Evolutionary conservation across 805 yeast genomes (phyloP).

Genomic region (Lachancea nothofagi): DNA sequence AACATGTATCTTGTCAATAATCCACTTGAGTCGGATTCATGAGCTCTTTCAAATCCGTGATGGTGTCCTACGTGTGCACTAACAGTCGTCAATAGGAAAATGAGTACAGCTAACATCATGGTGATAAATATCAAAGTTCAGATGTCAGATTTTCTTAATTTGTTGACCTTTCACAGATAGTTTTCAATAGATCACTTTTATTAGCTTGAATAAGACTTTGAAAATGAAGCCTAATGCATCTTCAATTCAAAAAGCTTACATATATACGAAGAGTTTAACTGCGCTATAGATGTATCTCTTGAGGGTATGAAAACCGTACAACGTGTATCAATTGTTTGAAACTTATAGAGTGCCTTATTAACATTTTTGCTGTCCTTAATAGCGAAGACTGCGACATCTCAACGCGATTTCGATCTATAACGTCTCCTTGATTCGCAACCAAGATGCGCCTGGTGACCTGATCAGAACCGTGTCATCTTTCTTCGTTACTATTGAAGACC

Average conservation of each 20-base stretch:
- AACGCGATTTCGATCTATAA: conserved; percentile 22
- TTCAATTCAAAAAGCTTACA: too few relatives aligned
- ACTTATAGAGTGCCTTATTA: not conserved
- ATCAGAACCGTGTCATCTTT: conserved; percentile 15
- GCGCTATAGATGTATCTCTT: conserved; percentile 2
- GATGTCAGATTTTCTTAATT: too few relatives aligned
- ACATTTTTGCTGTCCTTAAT: conserved; percentile 7
- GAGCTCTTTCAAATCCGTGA: not conserved
- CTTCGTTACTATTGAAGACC: conserved; percentile 21
- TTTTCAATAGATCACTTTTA: not conserved
- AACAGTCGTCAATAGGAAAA: not conserved
- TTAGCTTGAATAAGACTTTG: too few relatives aligned
- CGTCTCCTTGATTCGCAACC: conserved; percentile 11
- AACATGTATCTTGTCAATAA: conserved; percentile 18
- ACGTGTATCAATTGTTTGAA: not conserved
- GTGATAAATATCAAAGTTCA: not conserved
- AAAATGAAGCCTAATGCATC: too few relatives aligned
- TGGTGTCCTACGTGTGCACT: conserved; percentile 4
- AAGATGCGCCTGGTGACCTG: not conserved
- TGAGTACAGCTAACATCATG: not conserved
- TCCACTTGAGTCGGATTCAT: conserved; percentile 8
- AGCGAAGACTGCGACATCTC: conserved; percentile 26
- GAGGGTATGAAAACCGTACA: conserved; percentile 1
- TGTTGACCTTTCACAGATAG: too few relatives aligned
- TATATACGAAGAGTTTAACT: not conserved